A percentile compares a stretch with the other conserved stretches of the same genome.
phyloP scores from a whole-genome alignment of 495 filamentous ascomycete species.

The Penicillium salamii region DNA sequence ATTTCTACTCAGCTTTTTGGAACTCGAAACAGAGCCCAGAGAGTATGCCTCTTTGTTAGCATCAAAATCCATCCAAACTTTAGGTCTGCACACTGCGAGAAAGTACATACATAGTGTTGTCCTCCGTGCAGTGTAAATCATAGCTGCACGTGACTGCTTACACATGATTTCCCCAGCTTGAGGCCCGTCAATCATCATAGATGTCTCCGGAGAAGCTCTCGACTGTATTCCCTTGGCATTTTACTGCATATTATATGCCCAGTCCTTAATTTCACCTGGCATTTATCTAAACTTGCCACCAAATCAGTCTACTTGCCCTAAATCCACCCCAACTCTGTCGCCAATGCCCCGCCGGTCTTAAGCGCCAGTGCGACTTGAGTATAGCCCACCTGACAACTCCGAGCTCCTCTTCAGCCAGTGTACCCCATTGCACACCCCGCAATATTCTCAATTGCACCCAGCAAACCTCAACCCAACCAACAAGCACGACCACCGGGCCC shows the following conservation, averaged over 20 bases:
- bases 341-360: constrained; percentile 40
- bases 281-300: neutral
- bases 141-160: constrained; percentile 3
- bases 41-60: too few relatives aligned
- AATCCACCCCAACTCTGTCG: constrained; percentile 9
- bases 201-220: neutral
- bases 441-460: neutral
- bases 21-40: too few relatives aligned
- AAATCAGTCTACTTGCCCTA: neutral
- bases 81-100: too few relatives aligned
- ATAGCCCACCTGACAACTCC: constrained; percentile 23
- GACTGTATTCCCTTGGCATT: constrained; percentile 1
- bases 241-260: neutral
- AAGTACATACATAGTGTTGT: too few relatives aligned
- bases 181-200: constrained; percentile 5
- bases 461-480: neutral
- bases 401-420: constrained; percentile 3
- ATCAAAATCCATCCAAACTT: too few relatives aligned
- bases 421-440: constrained; percentile 1
- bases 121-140: neutral
- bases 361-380: constrained; percentile 44
- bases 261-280: constrained; percentile 2
- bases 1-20: too few relatives aligned
- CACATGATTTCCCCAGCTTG: constrained; percentile 12
- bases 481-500: neutral